phyloP scores from a whole-genome alignment of 192 early-diverging fungal species.

The Entomortierella chlamydospora region DNA sequence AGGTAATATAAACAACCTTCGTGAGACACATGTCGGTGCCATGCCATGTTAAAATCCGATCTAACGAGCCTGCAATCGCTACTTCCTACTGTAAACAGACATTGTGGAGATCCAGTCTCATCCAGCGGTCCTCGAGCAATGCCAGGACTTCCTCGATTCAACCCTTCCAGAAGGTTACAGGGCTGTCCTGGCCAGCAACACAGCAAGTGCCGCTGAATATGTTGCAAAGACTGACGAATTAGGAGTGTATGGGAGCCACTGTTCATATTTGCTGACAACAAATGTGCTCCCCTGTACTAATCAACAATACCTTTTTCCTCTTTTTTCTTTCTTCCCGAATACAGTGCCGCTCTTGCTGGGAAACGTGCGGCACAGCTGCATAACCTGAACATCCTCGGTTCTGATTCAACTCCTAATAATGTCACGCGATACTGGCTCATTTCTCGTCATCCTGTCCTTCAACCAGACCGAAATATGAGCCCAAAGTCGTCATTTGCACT shows the following conservation, averaged over 20 bases:
- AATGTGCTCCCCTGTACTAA: too few species aligned
- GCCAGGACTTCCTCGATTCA: constrained; percentile 43
- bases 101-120: constrained; percentile 46
- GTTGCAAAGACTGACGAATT: constrained; percentile 30
- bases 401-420: constrained; percentile 46
- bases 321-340: background rate
- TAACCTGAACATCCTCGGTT: constrained; percentile 32
- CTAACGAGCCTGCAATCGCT: too few species aligned
- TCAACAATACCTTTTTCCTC: too few species aligned
- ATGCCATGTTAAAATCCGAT: too few species aligned
- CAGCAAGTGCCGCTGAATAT: constrained; percentile 42
- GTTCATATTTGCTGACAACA: too few species aligned
- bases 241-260: constrained; percentile 24
- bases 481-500: constrained; percentile 48
- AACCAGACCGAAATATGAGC: constrained; percentile 38
- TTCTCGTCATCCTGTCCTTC: constrained; percentile 28
- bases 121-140: constrained; percentile 47
- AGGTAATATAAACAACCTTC: too few species aligned
- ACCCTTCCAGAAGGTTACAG: constrained; percentile 40
- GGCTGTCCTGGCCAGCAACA: constrained; percentile 47
- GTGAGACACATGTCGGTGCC: too few species aligned
- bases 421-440: constrained; percentile 52
- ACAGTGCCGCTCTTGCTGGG: constrained; percentile 41
- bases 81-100: constrained; percentile 7
- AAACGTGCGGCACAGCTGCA: constrained; percentile 34